These are phyloP conservation scores for Exophiala mesophila DNA, from an alignment of 2,329 filamentous ascomycete genomes.

Conservation along the genomic window DNA sequence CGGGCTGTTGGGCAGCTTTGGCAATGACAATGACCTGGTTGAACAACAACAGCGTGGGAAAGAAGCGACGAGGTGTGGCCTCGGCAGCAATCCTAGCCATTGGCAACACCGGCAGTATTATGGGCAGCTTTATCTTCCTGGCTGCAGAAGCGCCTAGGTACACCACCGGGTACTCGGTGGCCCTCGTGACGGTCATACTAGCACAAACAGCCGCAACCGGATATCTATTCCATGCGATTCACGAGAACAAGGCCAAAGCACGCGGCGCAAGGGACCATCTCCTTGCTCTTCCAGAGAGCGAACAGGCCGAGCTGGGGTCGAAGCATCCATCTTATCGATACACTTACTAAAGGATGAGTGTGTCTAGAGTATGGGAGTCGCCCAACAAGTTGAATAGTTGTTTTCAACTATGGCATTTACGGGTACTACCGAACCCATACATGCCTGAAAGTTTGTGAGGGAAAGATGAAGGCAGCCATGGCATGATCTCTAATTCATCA, in stretches of 20 bases:
- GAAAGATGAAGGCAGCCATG: too few species aligned
- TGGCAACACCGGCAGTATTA: conserved; percentile 31
- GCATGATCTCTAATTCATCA: too few species aligned
- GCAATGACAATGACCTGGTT: conserved; percentile 27
- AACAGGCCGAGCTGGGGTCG: conserved; percentile 32
- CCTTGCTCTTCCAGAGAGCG: conserved; percentile 21
- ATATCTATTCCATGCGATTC: conserved; percentile 30
- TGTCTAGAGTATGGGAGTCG: too few species aligned
- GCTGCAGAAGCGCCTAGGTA: conserved; percentile 32
- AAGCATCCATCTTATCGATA: conserved; percentile 33
- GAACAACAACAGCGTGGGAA: conserved; percentile 28
- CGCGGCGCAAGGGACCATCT: conserved; percentile 27
- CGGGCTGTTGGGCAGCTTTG: conserved; percentile 30
- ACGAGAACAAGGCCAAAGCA: conserved; percentile 31
- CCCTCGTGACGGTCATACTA: conserved; percentile 33
- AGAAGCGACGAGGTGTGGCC: conserved; percentile 28
- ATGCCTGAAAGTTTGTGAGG: too few species aligned
- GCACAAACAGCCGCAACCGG: conserved; percentile 29
- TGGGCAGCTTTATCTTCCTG: conserved; percentile 38
- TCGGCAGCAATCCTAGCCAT: conserved; percentile 30
- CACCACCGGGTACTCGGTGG: conserved; percentile 34
- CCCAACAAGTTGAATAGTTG: too few species aligned
- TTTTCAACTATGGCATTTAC: too few species aligned
- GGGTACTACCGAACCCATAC: too few species aligned
- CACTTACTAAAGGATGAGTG: conserved; percentile 28